Evolutionary conservation across 1,284 basidiomycete genomes (phyloP), one percentile per base, ranked within the genome.

Genomic region (Ustilago xerochloae): DNA sequence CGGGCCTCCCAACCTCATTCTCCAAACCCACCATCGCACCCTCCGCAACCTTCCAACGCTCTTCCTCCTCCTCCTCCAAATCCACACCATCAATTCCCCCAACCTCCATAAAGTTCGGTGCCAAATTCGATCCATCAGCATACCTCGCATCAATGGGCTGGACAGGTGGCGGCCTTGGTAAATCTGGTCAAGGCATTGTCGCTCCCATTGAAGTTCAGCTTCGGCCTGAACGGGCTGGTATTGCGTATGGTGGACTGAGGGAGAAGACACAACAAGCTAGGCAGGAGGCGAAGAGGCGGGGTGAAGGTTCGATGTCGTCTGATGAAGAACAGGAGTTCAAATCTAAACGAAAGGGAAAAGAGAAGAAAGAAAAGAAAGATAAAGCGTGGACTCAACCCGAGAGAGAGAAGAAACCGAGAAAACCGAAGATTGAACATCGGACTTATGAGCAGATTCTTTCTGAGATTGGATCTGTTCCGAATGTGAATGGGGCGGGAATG

Each of bases 351-450:
- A 30, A 41, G 49, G 22, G 32, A 29, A 22, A 29, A 15, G 18
- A 49, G 32, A 55, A 87, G 89, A 76, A 89, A 89, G 47, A 89
- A 88, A 0, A 61, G 15, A 41, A 63, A n/a, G 32, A 63, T 46
- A 22, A 47, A 53, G 76, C 64, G 10, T 83, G 81, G 81, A 78
- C 73, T 6, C 26, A 58, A 22, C 47, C 56, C 15, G 55, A 58
- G 35, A n/a, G 46, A 20, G 67, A 77, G 28, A 64, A 50, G 24
- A 80, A 80, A 54, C 72, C 75, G 3, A 58, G 80, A 3, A 79
- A 72, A 46, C 76, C 79, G 6, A 75, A 62, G 20, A 60, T 84
- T 30, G 68, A 80, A 51, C 80, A 84, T 45, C 75, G 81, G 6
- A 84, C 81, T 2, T 84, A 84, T 54, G 81, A 84, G 46, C 63